Conservation (phyloP, 2,329 filamentous ascomycete genomes). For the Ceratocystis huliohia region DNA sequence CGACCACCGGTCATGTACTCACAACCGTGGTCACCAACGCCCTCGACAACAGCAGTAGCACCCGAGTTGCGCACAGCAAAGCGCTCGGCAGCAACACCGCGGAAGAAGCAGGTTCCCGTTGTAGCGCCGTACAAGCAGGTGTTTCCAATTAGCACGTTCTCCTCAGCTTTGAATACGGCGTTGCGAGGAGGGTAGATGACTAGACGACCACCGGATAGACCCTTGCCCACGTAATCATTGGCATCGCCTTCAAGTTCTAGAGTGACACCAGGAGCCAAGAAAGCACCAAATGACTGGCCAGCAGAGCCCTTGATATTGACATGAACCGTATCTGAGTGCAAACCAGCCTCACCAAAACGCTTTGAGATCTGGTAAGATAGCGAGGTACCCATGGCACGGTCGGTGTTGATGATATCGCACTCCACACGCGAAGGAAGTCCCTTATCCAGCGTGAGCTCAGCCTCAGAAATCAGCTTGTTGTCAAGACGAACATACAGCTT, state of each 20-base stretch:
- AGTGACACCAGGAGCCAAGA: constrained; percentile 83
- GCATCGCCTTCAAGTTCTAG: constrained; percentile 89
- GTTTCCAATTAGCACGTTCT: constrained; percentile 89
- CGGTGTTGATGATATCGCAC: constrained; percentile 92
- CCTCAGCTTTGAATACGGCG: constrained; percentile 88
- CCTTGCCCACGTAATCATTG: constrained; percentile 96
- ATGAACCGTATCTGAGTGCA: constrained; percentile 87
- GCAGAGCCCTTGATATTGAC: constrained; percentile 94
- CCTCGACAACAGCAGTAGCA: constrained; percentile 90
- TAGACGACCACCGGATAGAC: constrained; percentile 79
- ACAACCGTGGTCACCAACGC: constrained; percentile 88
- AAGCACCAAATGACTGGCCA: constrained; percentile 92
- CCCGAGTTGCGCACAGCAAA: constrained; percentile 96
- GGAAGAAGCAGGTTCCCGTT: constrained; percentile 85
- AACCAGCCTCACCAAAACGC: constrained; percentile 74
- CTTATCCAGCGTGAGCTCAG: constrained; percentile 87
- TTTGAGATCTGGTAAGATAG: constrained; percentile 94
- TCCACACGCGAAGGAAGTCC: constrained; percentile 86
- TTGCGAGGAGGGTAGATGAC: constrained; percentile 87
- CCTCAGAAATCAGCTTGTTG: constrained; percentile 94
- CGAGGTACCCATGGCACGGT: constrained; percentile 84
- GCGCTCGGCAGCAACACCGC: constrained; percentile 87
- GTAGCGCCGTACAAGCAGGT: constrained; percentile 93
- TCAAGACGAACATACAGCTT: constrained; percentile 83
- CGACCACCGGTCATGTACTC: constrained; percentile 99